phyloP scores from a whole-genome alignment of 176 grass and related monocot species.

The Musa acuminata region DNA sequence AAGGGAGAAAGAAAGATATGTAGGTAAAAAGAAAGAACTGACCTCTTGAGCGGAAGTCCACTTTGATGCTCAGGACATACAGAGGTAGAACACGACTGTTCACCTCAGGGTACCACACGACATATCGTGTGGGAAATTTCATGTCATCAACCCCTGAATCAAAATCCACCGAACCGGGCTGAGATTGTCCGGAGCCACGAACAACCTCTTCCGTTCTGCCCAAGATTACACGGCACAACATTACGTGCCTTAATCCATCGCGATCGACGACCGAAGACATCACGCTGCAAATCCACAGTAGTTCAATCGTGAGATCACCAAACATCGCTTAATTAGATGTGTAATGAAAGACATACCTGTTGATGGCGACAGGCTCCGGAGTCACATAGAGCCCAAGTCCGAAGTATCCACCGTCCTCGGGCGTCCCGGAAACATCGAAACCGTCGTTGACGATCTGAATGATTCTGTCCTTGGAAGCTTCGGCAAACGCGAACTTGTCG shows the following conservation, averaged over 20 bases:
- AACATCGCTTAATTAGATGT: neutral
- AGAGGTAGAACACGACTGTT: neutral
- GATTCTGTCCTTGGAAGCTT: neutral
- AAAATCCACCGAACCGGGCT: neutral
- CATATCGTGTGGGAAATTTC: conserved; percentile 1
- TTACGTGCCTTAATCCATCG: conserved; percentile 4
- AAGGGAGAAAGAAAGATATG: neutral
- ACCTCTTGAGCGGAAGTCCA: conserved; percentile 1
- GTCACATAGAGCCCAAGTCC: conserved; percentile 7
- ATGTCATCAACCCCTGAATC: conserved; percentile 2
- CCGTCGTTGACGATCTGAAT: neutral
- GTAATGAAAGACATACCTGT: neutral
- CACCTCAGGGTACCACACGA: conserved; percentile 8
- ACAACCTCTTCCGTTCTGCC: conserved; percentile 12
- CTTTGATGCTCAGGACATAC: conserved; percentile 3
- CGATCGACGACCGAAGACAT: conserved; percentile 7
- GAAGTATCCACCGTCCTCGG: conserved; percentile 8
- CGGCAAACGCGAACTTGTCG: neutral
- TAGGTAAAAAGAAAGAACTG: neutral
- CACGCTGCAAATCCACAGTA: conserved; percentile 5
- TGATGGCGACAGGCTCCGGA: conserved; percentile 3
- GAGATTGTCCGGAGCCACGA: neutral
- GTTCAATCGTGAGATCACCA: neutral
- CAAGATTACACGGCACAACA: conserved; percentile 1
- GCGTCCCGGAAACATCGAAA: neutral